These are phyloP conservation scores for Rhodosorus marinus DNA, from an alignment of 23 red algal species.

Conservation along the genomic window DNA sequence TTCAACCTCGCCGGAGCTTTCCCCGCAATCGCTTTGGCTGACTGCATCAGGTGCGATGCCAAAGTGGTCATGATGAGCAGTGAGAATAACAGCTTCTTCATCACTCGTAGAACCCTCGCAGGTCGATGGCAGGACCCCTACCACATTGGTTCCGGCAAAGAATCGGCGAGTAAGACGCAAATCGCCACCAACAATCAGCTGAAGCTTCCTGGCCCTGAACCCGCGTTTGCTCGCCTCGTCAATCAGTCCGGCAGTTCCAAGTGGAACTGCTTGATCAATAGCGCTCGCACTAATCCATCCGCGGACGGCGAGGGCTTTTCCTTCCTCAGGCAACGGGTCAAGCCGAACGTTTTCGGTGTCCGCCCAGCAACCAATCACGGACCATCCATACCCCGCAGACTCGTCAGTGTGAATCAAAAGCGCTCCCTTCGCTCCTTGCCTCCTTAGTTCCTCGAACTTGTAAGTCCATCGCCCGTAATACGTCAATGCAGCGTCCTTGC, in stretches of 20 bases:
- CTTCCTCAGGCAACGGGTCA: neutral
- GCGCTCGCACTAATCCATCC: conserved; percentile 4
- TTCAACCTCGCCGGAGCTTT: neutral
- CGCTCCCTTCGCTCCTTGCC: conserved; percentile 1
- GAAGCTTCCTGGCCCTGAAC: neutral
- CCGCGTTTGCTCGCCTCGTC: neutral
- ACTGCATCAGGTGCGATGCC: neutral
- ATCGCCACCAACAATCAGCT: neutral
- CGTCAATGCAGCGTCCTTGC: neutral
- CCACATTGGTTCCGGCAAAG: neutral
- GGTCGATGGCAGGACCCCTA: neutral
- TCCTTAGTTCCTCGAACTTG: conserved; percentile 14
- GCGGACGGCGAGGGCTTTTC: neutral
- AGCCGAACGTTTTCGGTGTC: conserved; percentile 2
- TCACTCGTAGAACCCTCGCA: neutral
- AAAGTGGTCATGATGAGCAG: conserved; percentile 12
- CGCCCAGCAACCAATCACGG: neutral
- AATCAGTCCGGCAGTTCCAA: neutral
- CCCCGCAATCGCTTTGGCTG: neutral
- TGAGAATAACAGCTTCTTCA: neutral
- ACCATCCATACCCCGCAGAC: conserved; percentile 11
- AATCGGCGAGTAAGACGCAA: neutral
- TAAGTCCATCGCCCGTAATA: conserved; percentile 13
- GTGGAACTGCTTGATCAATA: neutral
- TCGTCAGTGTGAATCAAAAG: conserved; percentile 10